A percentile compares a stretch with the other conserved stretches of the same genome.
phyloP scores from a whole-genome alignment of 2,329 filamentous ascomycete genomes.

The Gnomoniopsis smithogilvyi region DNA sequence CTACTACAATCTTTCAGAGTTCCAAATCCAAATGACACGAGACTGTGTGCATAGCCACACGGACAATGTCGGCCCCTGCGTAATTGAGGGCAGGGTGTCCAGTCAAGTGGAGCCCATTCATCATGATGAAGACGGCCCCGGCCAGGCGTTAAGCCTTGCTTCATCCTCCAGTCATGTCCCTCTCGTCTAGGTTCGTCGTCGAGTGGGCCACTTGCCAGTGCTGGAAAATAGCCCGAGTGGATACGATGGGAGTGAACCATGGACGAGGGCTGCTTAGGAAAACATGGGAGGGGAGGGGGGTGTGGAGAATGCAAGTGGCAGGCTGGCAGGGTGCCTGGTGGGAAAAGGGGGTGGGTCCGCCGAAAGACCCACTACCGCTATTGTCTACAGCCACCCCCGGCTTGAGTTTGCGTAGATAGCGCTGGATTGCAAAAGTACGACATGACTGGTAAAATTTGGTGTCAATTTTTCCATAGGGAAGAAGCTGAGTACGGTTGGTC shows the following conservation, averaged over 20 bases:
- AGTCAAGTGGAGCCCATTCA: not conserved
- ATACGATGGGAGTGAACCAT: not conserved
- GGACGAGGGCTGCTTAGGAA: too few species aligned
- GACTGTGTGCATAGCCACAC: not conserved
- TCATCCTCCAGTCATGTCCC: not conserved
- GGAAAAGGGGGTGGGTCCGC: not conserved
- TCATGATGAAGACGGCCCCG: not conserved
- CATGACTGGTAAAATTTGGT: too few species aligned
- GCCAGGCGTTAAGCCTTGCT: not conserved
- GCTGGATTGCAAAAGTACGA: too few species aligned
- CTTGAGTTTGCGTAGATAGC: not conserved
- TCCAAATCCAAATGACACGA: not conserved
- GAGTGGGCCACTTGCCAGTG: not conserved
- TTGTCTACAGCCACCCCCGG: not conserved
- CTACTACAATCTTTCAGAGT: too few species aligned
- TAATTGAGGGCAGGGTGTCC: not conserved
- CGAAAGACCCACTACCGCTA: not conserved
- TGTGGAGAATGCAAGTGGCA: too few species aligned
- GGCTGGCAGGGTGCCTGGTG: not conserved
- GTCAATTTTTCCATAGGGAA: not conserved
- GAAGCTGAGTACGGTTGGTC: not conserved
- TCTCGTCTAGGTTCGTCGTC: too few species aligned
- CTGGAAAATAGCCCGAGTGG: not conserved
- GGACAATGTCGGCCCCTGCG: not conserved
- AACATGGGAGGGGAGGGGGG: too few species aligned